Evolutionary conservation across 768 basidiomycete genomes (phyloP).

Genomic region (Vararia minispora): DNA sequence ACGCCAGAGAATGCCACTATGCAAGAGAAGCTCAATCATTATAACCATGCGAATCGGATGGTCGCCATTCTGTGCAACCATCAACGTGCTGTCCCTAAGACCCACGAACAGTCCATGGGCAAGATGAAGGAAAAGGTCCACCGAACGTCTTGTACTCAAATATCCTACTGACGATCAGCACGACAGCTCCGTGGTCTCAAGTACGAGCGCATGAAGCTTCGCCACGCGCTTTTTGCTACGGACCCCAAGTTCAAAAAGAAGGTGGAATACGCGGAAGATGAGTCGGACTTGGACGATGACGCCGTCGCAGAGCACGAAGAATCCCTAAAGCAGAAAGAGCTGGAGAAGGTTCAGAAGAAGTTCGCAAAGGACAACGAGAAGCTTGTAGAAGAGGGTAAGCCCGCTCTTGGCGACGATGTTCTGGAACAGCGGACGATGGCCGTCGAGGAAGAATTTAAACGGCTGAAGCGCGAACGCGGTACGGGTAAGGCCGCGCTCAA

Average conservation of each 20-base stretch:
- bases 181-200: conserved; percentile 74
- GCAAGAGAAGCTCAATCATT: conserved; percentile 95
- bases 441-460: conserved; percentile 69
- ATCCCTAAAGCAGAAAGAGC: conserved; percentile 61
- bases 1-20: conserved; percentile 59
- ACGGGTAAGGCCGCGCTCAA: conserved; percentile 56
- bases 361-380: conserved; percentile 93
- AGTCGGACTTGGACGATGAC: conserved; percentile 93
- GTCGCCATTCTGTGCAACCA: conserved; percentile 99
- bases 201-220: conserved; percentile 96
- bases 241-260: conserved; percentile 79
- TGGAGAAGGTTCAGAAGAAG: conserved; percentile 89
- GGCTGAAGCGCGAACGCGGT: conserved; percentile 73
- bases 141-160: conserved; percentile 3
- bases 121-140: conserved; percentile 86
- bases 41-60: conserved; percentile 94
- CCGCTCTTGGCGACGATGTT: conserved; percentile 44
- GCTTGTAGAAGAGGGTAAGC: conserved; percentile 57
- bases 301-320: conserved; percentile 79
- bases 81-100: conserved; percentile 89
- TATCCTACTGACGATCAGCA: background rate
- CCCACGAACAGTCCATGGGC: conserved; percentile 87
- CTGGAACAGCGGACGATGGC: conserved; percentile 58
- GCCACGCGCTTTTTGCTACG: conserved; percentile 71
- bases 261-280: conserved; percentile 63